phyloP scores from a whole-genome alignment of 2,329 filamentous ascomycete genomes.

The Calonectria honghensis region DNA sequence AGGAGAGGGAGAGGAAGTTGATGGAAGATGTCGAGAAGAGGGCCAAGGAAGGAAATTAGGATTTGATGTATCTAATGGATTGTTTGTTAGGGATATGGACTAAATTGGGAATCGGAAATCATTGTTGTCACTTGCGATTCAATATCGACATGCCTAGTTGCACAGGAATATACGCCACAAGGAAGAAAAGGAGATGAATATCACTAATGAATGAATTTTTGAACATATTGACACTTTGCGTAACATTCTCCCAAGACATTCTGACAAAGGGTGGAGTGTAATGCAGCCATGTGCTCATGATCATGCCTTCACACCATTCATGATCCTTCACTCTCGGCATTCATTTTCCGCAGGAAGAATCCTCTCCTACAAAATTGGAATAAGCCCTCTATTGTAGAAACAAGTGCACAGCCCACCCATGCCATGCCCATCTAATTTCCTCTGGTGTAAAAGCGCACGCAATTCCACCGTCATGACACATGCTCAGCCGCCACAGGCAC shows the following conservation, averaged over 20 bases:
- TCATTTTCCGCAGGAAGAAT: not conserved
- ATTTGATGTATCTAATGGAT: not conserved
- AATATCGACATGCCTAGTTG: not conserved
- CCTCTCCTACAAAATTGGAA: not conserved
- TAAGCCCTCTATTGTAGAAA: not conserved
- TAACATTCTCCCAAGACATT: not conserved
- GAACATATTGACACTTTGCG: not conserved
- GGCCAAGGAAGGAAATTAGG: constrained; percentile 6
- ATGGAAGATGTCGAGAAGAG: constrained; percentile 19
- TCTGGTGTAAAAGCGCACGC: not conserved
- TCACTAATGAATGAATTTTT: not conserved
- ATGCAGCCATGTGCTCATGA: not conserved
- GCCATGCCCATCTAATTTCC: not conserved
- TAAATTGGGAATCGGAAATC: not conserved
- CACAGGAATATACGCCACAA: not conserved
- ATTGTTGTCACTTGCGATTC: not conserved
- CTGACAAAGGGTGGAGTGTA: not conserved
- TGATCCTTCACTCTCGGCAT: not conserved
- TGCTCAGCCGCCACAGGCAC: not conserved
- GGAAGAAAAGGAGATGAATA: not conserved
- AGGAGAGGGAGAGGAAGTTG: constrained; percentile 40
- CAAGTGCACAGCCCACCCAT: not conserved
- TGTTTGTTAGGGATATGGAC: not conserved
- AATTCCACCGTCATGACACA: not conserved
- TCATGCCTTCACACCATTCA: not conserved